A percentile compares a stretch with the other conserved stretches of the same genome.
Conservation (phyloP, 352 stramenopile species). For the Pythium insidiosum region DNA sequence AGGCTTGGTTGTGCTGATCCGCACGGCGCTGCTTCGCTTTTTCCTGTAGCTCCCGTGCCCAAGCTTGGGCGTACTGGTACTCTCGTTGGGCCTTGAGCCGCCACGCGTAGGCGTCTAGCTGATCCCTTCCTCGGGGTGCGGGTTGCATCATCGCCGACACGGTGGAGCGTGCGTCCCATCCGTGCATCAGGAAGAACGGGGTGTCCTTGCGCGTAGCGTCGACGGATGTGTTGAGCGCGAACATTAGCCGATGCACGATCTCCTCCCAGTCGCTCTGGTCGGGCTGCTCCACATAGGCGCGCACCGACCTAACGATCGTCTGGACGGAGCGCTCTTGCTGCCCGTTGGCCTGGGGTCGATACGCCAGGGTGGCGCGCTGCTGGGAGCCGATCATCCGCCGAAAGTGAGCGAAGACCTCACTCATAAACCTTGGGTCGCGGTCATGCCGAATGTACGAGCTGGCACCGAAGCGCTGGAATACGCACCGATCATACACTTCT, state of each 20-base stretch:
- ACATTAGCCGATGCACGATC: constrained; percentile 9
- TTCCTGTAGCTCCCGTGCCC: neutral
- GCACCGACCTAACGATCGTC: constrained; percentile 2
- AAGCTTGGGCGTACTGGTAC: neutral
- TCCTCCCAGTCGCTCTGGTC: constrained; percentile 13
- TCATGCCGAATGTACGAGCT: constrained; percentile 10
- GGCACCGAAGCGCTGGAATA: constrained; percentile 14
- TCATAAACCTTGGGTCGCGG: constrained; percentile 12
- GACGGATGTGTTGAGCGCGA: constrained; percentile 9
- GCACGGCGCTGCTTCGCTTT: neutral
- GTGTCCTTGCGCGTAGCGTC: constrained; percentile 3
- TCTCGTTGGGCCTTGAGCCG: neutral
- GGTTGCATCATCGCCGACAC: constrained; percentile 5
- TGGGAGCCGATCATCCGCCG: constrained; percentile 3
- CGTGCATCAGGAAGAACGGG: constrained; percentile 13
- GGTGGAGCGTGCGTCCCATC: constrained; percentile 9
- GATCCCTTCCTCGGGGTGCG: neutral
- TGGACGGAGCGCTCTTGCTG: constrained; percentile 11
- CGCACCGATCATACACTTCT: constrained; percentile 6
- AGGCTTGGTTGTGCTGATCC: neutral
- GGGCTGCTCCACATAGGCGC: neutral
- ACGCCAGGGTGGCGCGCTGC: constrained; percentile 2
- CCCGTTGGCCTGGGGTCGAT: constrained; percentile 6
- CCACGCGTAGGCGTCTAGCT: neutral
- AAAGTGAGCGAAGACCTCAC: constrained; percentile 13